These are phyloP conservation scores for Posidonia oceanica DNA, from an alignment of 116 monocot genomes.

Conservation along the genomic window DNA sequence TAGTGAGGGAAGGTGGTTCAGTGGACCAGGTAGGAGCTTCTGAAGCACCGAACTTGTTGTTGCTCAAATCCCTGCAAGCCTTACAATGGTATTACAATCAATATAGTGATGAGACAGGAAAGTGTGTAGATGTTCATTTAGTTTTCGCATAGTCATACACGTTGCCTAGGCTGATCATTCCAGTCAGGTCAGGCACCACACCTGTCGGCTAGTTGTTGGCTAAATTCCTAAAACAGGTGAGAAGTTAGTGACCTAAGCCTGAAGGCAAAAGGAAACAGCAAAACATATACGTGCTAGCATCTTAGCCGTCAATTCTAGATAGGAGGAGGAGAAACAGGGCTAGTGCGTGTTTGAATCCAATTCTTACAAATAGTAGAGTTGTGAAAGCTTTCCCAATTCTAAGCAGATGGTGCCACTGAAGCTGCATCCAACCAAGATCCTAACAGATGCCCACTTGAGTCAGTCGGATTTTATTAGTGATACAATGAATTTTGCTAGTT, in stretches of 20 bases:
- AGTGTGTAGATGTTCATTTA: background rate
- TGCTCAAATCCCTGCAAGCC: too few relatives aligned
- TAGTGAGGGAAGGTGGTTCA: conserved; percentile 29
- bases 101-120: background rate
- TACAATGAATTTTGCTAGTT: too few relatives aligned
- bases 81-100: background rate
- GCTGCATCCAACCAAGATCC: conserved; percentile 69
- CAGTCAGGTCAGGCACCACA: too few relatives aligned
- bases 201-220: conserved; percentile 74
- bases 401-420: conserved; percentile 62
- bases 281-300: too few relatives aligned
- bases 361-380: conserved; percentile 58
- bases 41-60: too few relatives aligned
- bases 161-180: conserved; percentile 26
- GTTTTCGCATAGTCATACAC: background rate
- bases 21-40: conserved; percentile 8
- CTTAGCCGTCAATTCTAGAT: background rate
- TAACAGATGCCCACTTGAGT: conserved; percentile 22
- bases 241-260: background rate
- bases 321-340: background rate
- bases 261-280: background rate
- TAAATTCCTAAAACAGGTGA: conserved; percentile 37
- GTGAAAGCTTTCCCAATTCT: conserved; percentile 39
- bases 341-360: background rate
- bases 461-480: background rate